Evolutionary conservation across 108 stramenopile species (phyloP), one percentile per base, ranked within the genome.

Genomic region (Fistulifera solaris): DNA sequence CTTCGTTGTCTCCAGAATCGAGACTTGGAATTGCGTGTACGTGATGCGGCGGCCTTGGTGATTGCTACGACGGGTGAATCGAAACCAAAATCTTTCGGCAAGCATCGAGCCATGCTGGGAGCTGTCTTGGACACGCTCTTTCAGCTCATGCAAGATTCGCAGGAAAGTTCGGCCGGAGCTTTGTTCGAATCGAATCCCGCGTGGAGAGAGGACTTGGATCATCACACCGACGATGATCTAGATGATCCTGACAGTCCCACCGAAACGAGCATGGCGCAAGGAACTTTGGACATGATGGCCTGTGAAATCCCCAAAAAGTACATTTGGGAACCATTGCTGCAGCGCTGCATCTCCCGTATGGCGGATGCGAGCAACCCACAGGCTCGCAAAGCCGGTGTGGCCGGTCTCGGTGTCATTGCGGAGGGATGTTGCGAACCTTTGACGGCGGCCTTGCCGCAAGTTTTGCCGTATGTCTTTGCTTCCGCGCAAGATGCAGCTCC

Each of bases 271-370:
- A 93, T 98, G 76, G 95, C 97, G 10, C 96, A 98, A 61, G 88
- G 89, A 15, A 89, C 87, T 14, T 67, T 98, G 46, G 97, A 98
- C 60, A 85, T 88, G 84, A 61, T 98, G 54, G 97, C 97, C 22
- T 92, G 96, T 54, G 85, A 95, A 67, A 68, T 98, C 13, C 95
- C 97, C 12, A 86, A 89, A 55, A 98, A 96, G 66, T 91, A 84
- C 65, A 89, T 95, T 61, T 93, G 96, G 70, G 59, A 81, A 52
- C 84, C 94, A 11, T 76, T 84, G 17, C 78, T 97, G 52, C 62
- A 70, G n/a, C 77, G 93, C 28, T 93, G 91, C 59, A 66, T 92
- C 27, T 64, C 82, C 13, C 80, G 95, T 38, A 71, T 98, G 31
- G 63, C 71, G 25, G 78, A 69, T 41, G 76, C 77, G 1, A 64